Conservation (phyloP, 139 green algal species). For the Penium margaritaceum region DNA sequence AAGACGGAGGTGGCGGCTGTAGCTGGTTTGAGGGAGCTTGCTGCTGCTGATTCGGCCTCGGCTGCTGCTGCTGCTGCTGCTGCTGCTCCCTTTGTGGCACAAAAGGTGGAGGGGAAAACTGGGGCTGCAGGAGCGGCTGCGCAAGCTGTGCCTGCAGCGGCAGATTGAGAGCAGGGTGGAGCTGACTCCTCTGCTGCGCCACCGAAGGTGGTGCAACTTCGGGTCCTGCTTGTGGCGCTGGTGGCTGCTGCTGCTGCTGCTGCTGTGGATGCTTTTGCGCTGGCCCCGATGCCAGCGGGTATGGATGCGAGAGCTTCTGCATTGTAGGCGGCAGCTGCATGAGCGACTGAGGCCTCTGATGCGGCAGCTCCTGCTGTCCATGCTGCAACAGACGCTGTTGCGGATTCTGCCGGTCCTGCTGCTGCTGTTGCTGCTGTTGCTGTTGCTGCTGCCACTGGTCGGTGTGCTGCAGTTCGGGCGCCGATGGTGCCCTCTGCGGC, state of each 20-base stretch:
- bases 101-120: too few species aligned
- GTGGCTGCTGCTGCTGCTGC: background rate
- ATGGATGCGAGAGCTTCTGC: too few species aligned
- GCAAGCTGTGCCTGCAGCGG: background rate
- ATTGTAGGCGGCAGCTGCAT: too few species aligned
- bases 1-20: too few species aligned
- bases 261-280: too few species aligned
- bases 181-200: background rate
- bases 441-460: conserved; percentile 9
- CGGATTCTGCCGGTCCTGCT: background rate
- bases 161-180: background rate
- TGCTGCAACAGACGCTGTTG: conserved; percentile 3
- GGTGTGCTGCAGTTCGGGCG: too few species aligned
- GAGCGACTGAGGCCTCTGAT: too few species aligned
- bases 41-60: background rate
- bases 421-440: background rate
- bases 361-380: background rate
- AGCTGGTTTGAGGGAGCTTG: too few species aligned
- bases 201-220: background rate
- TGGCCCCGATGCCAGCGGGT: too few species aligned
- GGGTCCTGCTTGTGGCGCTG: background rate
- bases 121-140: background rate
- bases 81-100: background rate
- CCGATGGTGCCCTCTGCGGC: too few species aligned
- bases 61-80: background rate